phyloP scores from a whole-genome alignment of 2,329 filamentous ascomycete species.

The Epichloe sibirici region DNA sequence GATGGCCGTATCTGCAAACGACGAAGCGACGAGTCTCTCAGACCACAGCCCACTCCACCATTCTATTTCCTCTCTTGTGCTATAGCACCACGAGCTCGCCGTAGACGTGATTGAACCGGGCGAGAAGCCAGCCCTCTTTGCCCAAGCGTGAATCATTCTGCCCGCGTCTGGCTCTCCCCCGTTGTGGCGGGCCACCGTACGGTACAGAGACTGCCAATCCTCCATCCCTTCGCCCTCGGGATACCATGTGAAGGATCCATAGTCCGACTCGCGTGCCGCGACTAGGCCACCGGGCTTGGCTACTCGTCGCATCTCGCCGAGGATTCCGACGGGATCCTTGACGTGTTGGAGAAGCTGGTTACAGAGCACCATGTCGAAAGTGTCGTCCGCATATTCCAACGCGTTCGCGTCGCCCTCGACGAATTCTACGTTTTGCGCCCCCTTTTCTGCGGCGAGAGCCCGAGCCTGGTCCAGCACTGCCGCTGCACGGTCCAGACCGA shows the following conservation, averaged over 20 bases:
- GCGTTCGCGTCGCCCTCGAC: slow-evolving; percentile 16
- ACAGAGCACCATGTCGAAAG: slow-evolving; percentile 28
- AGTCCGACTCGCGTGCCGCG: slow-evolving; percentile 17
- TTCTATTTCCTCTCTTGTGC: slow-evolving; percentile 8
- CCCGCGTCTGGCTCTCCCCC: slow-evolving; percentile 13
- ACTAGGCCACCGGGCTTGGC: slow-evolving; percentile 28
- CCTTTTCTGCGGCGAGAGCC: slow-evolving; percentile 12
- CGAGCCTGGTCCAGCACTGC: slow-evolving; percentile 21
- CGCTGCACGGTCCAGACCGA: slow-evolving; percentile 26
- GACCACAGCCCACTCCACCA: slow-evolving; percentile 14
- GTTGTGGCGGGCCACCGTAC: slow-evolving; percentile 7
- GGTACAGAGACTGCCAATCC: slow-evolving; percentile 11
- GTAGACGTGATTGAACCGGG: slow-evolving; percentile 6
- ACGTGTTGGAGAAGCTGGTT: slow-evolving; percentile 30
- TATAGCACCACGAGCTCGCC: slow-evolving; percentile 14
- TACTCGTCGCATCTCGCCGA: slow-evolving; percentile 29
- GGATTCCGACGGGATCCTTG: slow-evolving; percentile 18
- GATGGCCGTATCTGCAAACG: slow-evolving; percentile 2
- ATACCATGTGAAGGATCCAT: slow-evolving; percentile 12
- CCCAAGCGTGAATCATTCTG: slow-evolving; percentile 12
- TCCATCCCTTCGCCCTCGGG: slow-evolving; percentile 11
- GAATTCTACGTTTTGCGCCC: slow-evolving; percentile 23
- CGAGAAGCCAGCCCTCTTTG: slow-evolving; percentile 11
- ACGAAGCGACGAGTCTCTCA: slow-evolving; percentile 9
- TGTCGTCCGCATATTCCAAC: slow-evolving; percentile 23